Evolutionary conservation across 2,329 filamentous ascomycete genomes (phyloP).

Genomic region (Xenosphaeropsis pyriputrescens): DNA sequence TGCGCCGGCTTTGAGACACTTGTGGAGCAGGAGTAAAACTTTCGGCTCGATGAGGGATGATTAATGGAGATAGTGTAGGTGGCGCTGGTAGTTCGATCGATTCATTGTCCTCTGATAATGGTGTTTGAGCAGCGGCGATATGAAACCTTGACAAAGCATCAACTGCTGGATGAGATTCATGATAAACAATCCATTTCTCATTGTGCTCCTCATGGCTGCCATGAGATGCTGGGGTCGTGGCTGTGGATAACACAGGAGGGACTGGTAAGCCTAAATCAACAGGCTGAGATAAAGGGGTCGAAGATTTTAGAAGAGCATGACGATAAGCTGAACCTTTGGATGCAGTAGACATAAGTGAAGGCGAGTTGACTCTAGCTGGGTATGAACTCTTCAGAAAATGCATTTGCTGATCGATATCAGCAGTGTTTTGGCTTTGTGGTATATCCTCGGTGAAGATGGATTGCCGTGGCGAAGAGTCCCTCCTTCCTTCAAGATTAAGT

Average conservation of each 20-base stretch:
- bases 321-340: slow-evolving; percentile 11
- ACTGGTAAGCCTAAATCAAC: slow-evolving; percentile 11
- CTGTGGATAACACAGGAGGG: slow-evolving; percentile 8
- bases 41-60: not conserved
- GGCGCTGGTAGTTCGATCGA: not conserved
- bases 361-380: slow-evolving; percentile 6
- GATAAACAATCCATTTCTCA: not conserved
- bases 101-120: not conserved
- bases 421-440: slow-evolving; percentile 1
- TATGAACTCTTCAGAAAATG: not conserved
- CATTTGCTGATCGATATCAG: not conserved
- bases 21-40: not conserved
- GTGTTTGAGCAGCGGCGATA: not conserved
- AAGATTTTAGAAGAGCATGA: slow-evolving; percentile 13
- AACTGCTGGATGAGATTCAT: not conserved
- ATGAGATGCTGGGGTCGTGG: no score
- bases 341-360: slow-evolving; percentile 11
- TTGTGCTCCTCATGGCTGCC: no score
- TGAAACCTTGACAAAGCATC: not conserved
- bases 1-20: not conserved
- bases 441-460: not conserved
- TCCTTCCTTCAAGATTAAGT: not conserved
- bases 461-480: not conserved
- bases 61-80: not conserved
- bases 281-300: slow-evolving; percentile 6